These are phyloP conservation scores for Zalaria sp. DNA, from an alignment of 2,329 filamentous ascomycete genomes.

Conservation along the genomic window DNA sequence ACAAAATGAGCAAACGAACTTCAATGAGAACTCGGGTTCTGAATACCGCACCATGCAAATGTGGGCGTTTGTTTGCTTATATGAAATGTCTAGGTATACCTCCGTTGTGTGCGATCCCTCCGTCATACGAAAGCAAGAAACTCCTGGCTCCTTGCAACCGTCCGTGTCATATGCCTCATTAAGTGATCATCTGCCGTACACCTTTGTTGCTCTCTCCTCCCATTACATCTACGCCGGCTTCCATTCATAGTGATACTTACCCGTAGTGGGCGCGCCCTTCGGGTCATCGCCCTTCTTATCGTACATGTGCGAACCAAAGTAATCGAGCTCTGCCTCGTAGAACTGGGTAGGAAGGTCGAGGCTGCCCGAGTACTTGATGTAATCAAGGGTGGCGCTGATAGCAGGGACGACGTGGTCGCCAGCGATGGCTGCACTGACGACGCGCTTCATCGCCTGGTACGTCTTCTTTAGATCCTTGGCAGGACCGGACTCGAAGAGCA, in stretches of 20 bases:
- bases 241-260: constrained; percentile 52
- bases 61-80: no score
- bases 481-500: constrained; percentile 33
- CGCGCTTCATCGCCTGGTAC: constrained; percentile 38
- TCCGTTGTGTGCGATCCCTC: no score
- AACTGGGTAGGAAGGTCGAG: constrained; percentile 51
- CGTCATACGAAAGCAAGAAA: no score
- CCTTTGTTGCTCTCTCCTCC: background rate
- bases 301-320: constrained; percentile 55
- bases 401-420: constrained; percentile 47
- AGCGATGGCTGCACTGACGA: constrained; percentile 40
- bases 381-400: constrained; percentile 49
- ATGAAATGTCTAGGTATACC: no score
- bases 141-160: no score
- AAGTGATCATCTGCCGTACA: background rate
- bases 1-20: no score
- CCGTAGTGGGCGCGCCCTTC: constrained; percentile 37
- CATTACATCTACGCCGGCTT: constrained; percentile 24
- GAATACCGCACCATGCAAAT: no score
- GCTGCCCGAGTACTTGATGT: constrained; percentile 48
- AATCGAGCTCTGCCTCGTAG: constrained; percentile 58
- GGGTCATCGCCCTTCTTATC: constrained; percentile 41
- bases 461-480: constrained; percentile 38
- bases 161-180: no score
- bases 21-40: no score